These are phyloP conservation scores for Sporobolomyces phaffii DNA, from an alignment of 768 basidiomycete genomes.

Conservation along the genomic window DNA sequence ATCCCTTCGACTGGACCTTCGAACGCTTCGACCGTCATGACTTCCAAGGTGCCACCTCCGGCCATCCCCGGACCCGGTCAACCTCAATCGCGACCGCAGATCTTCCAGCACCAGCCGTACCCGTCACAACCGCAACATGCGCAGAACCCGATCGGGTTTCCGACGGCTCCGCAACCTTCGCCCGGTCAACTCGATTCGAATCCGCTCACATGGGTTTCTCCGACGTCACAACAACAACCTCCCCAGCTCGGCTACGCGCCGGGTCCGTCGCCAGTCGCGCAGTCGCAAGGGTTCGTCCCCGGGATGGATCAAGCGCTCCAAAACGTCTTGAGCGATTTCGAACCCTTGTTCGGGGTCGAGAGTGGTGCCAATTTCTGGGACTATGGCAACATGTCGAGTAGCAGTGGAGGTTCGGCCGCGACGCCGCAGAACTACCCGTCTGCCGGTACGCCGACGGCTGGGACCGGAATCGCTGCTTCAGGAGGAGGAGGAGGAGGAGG, in stretches of 20 bases:
- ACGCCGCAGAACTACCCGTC: not conserved
- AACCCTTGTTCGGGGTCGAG: constrained; percentile 31
- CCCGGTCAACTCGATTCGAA: not conserved
- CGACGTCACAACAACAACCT: not conserved
- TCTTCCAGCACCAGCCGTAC: not conserved
- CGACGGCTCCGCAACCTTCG: not conserved
- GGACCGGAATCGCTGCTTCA: not conserved
- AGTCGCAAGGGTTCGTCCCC: constrained; percentile 5
- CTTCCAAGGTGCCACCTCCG: constrained; percentile 3
- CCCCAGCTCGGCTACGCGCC: not conserved
- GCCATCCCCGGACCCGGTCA: not conserved
- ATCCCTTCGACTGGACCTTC: not conserved
- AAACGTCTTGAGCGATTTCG: constrained; percentile 33
- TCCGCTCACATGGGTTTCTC: not conserved
- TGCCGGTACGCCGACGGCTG: not conserved
- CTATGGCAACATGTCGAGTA: not conserved
- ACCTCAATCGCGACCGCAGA: not conserved
- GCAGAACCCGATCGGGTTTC: not conserved
- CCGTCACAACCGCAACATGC: not conserved
- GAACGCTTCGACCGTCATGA: constrained; percentile 20
- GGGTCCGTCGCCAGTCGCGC: not conserved
- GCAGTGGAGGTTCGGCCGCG: constrained; percentile 9
- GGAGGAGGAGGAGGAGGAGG: not conserved
- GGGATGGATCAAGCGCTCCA: constrained; percentile 35
- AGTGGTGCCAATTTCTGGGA: constrained; percentile 6